Percentiles rank a stretch among this genome's conserved stretches.
These are phyloP conservation scores for Mycena rebaudengoi DNA, from an alignment of 768 basidiomycete genomes.

Conservation along the genomic window DNA sequence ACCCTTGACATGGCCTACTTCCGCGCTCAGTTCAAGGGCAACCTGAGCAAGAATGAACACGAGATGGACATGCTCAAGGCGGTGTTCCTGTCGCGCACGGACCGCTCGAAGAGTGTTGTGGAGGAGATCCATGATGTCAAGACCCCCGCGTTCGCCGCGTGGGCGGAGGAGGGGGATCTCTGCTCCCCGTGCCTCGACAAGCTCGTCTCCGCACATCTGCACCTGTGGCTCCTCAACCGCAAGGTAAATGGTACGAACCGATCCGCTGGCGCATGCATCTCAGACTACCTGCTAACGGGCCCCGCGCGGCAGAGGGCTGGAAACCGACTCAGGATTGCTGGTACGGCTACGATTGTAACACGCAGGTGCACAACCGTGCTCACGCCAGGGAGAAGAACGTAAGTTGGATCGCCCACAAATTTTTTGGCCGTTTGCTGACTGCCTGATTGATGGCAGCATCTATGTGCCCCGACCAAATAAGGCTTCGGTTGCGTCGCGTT, in stretches of 20 bases:
- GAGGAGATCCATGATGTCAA: background rate
- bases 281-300: no score
- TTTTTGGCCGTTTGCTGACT: background rate
- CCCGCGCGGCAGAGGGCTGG: constrained; percentile 23
- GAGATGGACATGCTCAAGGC: background rate
- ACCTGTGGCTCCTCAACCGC: background rate
- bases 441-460: background rate
- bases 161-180: background rate
- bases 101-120: background rate
- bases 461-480: background rate
- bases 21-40: background rate
- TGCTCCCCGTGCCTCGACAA: background rate
- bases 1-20: background rate
- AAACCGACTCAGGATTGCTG: constrained; percentile 21
- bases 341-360: constrained; percentile 23
- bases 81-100: background rate
- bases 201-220: background rate
- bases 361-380: constrained; percentile 5
- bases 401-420: background rate
- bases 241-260: background rate
- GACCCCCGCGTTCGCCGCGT: background rate
- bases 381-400: constrained; percentile 18
- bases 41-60: background rate
- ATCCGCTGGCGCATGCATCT: background rate
- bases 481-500: no score